A percentile compares a stretch with the other conserved stretches of the same genome.
Evolutionary conservation across 441 rosid species (phyloP).

Genomic region (Adansonia grandidieri): DNA sequence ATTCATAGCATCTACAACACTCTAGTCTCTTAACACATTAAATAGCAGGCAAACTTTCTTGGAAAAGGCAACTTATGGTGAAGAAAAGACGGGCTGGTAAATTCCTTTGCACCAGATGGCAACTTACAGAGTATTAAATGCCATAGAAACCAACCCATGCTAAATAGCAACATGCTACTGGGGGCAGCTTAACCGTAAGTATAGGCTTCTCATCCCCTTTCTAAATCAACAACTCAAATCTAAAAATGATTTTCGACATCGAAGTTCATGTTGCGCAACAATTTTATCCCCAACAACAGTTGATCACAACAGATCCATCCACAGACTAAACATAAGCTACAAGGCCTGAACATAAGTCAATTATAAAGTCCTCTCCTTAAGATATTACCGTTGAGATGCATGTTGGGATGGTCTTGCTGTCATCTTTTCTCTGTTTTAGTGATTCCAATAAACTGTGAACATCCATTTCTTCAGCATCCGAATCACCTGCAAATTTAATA

Average conservation of each 20-base stretch:
- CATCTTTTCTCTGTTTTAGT: slow-evolving; percentile 54
- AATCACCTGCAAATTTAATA: slow-evolving; percentile 42
- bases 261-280: slow-evolving; percentile 2
- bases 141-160: not conserved
- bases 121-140: not conserved
- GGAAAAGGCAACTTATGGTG: not conserved
- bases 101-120: not conserved
- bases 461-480: slow-evolving; percentile 55
- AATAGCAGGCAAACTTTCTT: slow-evolving; percentile 1
- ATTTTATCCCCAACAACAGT: not conserved
- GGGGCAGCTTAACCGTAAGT: not conserved
- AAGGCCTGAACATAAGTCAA: not conserved
- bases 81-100: not conserved
- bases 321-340: not conserved
- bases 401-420: slow-evolving; percentile 46
- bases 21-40: not conserved
- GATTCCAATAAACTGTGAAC: slow-evolving; percentile 56
- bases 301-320: not conserved
- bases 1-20: not conserved
- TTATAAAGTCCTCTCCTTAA: not conserved
- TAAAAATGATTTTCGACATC: slow-evolving; percentile 7
- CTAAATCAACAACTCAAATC: not conserved
- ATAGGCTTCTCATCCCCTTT: not conserved
- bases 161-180: not conserved
- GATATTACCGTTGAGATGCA: slow-evolving; percentile 63